Evolutionary conservation across 495 filamentous ascomycete genomes (phyloP).

Genomic region (Neurospora sp.): DNA sequence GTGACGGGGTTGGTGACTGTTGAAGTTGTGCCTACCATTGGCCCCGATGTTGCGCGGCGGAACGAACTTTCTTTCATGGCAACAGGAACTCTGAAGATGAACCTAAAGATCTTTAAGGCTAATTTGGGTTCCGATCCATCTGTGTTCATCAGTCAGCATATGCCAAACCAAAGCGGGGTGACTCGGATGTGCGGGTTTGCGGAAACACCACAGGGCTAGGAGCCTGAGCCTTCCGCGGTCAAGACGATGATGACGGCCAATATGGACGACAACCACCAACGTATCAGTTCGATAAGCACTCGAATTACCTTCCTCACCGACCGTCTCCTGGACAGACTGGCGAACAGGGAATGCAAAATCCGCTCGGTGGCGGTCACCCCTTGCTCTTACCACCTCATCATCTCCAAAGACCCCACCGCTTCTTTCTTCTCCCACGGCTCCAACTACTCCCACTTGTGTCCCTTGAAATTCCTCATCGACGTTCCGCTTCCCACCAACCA

Average conservation of each 20-base stretch:
- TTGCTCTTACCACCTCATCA: neutral
- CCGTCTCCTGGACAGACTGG: neutral
- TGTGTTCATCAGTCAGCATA: neutral
- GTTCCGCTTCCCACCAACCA: neutral
- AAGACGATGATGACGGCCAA: neutral
- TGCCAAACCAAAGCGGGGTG: neutral
- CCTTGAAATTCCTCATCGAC: neutral
- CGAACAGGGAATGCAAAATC: neutral
- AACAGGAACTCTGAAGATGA: neutral
- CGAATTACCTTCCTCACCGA: neutral
- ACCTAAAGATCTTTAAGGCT: neutral
- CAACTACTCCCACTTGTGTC: neutral
- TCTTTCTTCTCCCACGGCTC: neutral
- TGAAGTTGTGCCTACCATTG: neutral
- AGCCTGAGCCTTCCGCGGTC: neutral
- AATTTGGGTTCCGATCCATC: neutral
- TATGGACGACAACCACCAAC: neutral
- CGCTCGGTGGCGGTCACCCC: neutral
- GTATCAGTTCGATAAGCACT: neutral
- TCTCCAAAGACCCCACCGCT: neutral
- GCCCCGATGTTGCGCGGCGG: neutral
- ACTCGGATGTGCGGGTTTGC: neutral
- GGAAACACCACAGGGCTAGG: neutral
- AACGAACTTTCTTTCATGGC: neutral
- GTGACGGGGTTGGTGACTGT: neutral